phyloP scores from a whole-genome alignment of 805 yeast species.

The Danielia reshetovae region DNA sequence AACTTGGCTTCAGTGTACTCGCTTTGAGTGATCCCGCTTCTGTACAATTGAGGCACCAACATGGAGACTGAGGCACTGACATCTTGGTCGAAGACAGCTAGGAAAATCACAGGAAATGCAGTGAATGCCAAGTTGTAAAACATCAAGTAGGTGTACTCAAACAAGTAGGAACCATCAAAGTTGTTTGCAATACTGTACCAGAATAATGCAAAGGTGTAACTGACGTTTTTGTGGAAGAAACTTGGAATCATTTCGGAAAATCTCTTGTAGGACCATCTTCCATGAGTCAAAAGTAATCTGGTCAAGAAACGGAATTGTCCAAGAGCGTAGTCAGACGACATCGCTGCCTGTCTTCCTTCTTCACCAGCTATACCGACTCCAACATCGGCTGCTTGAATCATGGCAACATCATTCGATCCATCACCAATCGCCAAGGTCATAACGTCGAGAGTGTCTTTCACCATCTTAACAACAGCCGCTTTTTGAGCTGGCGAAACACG shows the following conservation, averaged over 20 bases:
- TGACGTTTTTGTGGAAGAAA: slow-evolving; percentile 72
- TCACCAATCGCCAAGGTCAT: slow-evolving; percentile 83
- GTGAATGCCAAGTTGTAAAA: slow-evolving; percentile 79
- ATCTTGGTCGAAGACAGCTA: slow-evolving; percentile 76
- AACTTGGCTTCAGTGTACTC: slow-evolving; percentile 64
- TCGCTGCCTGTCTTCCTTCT: slow-evolving; percentile 83
- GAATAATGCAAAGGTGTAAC: slow-evolving; percentile 68
- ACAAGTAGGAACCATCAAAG: slow-evolving; percentile 74
- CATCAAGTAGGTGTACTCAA: slow-evolving; percentile 74
- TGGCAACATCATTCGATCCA: slow-evolving; percentile 84
- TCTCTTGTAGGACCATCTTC: slow-evolving; percentile 79
- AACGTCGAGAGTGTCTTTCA: slow-evolving; percentile 59
- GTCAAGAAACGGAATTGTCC: slow-evolving; percentile 73
- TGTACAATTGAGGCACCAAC: slow-evolving; percentile 66
- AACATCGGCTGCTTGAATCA: slow-evolving; percentile 82
- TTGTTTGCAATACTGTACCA: slow-evolving; percentile 70
- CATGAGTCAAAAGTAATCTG: slow-evolving; percentile 68
- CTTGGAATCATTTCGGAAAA: slow-evolving; percentile 76
- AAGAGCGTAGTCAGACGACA: slow-evolving; percentile 80
- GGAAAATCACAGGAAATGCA: slow-evolving; percentile 68
- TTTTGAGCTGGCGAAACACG: slow-evolving; percentile 83
- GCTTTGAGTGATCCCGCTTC: slow-evolving; percentile 58
- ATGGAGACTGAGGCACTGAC: slow-evolving; percentile 62
- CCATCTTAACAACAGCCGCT: slow-evolving; percentile 68
- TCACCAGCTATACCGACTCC: slow-evolving; percentile 88